Evolutionary conservation across 192 early-diverging fungal species (phyloP).

Genomic region (Phlyctochytrium bullatum): DNA sequence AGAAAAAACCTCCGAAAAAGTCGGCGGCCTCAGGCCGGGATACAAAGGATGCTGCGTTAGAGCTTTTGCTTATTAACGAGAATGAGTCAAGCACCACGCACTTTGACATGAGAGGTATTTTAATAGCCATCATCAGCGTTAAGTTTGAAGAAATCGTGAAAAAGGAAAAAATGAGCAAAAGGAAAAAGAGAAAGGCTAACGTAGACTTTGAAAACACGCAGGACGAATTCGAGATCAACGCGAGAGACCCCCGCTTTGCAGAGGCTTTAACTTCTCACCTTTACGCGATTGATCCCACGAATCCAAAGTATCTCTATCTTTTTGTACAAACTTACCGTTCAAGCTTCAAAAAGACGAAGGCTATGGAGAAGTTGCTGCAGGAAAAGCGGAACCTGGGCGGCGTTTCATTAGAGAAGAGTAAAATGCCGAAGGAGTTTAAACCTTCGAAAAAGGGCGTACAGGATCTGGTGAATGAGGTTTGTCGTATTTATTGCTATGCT

Average conservation of each 20-base stretch:
- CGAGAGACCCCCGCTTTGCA: conserved; percentile 80
- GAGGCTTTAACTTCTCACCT: conserved; percentile 76
- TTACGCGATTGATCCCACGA: conserved; percentile 94
- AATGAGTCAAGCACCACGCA: conserved; percentile 49
- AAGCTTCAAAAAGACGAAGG: conserved; percentile 81
- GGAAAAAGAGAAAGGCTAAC: conserved; percentile 35
- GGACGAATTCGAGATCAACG: conserved; percentile 87
- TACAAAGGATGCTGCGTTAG: conserved; percentile 84
- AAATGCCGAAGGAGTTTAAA: conserved; percentile 32
- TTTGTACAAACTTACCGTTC: not conserved
- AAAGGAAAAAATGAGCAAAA: conserved; percentile 71
- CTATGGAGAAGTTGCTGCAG: conserved; percentile 70
- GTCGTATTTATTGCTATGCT: too few relatives aligned
- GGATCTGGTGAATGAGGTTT: too few relatives aligned
- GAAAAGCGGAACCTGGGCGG: conserved; percentile 22
- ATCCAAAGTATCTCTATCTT: conserved; percentile 63
- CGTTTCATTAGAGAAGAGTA: too few relatives aligned
- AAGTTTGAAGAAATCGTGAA: conserved; percentile 63
- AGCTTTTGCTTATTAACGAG: conserved; percentile 76
- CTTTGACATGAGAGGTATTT: conserved; percentile 72
- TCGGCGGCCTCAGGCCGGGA: conserved; percentile 19
- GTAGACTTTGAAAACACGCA: conserved; percentile 51
- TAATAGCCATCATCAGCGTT: not conserved
- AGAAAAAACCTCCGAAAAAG: too few relatives aligned
- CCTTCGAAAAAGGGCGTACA: conserved; percentile 20